Percentiles rank a stretch among this genome's conserved stretches.
These are phyloP conservation scores for Claviceps purpurea DNA, from an alignment of 2,329 filamentous ascomycete species.

Conservation along the genomic window DNA sequence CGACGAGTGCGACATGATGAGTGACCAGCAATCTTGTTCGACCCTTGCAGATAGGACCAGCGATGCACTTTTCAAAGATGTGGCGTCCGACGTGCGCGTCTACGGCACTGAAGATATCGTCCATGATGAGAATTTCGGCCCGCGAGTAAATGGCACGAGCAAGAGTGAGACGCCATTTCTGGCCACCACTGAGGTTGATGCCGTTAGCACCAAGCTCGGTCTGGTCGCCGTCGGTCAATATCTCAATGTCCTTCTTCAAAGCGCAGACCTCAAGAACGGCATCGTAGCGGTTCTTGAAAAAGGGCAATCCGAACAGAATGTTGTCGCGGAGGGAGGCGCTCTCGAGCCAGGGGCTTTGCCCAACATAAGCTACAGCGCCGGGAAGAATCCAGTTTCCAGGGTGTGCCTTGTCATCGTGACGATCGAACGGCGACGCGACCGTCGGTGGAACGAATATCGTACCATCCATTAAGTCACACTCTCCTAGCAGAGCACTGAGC, in stretches of 20 bases:
- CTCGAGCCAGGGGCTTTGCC: conserved; percentile 76
- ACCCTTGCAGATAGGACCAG: conserved; percentile 53
- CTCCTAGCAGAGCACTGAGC: conserved; percentile 60
- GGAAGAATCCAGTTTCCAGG: conserved; percentile 55
- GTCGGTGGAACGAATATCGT: conserved; percentile 41
- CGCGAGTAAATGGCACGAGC: conserved; percentile 70
- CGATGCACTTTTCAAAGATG: conserved; percentile 64
- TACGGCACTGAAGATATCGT: conserved; percentile 74
- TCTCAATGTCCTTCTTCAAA: conserved; percentile 60
- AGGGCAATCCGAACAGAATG: conserved; percentile 63
- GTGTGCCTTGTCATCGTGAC: conserved; percentile 50
- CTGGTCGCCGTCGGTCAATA: conserved; percentile 61
- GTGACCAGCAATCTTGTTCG: conserved; percentile 70
- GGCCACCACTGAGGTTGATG: conserved; percentile 72
- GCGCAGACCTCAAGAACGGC: conserved; percentile 62
- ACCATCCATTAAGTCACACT: conserved; percentile 56
- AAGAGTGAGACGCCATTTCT: conserved; percentile 71
- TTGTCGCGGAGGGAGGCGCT: conserved; percentile 70
- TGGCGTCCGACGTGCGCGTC: conserved; percentile 71
- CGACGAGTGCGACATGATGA: conserved; percentile 61
- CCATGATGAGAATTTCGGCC: conserved; percentile 61
- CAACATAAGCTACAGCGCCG: conserved; percentile 58
- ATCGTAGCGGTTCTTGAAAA: conserved; percentile 53
- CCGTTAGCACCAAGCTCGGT: conserved; percentile 79
- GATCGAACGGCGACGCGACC: conserved; percentile 32